Base-by-base conservation (phyloP, 2,329 filamentous ascomycete species). In the Alternaria sp. region DNA sequence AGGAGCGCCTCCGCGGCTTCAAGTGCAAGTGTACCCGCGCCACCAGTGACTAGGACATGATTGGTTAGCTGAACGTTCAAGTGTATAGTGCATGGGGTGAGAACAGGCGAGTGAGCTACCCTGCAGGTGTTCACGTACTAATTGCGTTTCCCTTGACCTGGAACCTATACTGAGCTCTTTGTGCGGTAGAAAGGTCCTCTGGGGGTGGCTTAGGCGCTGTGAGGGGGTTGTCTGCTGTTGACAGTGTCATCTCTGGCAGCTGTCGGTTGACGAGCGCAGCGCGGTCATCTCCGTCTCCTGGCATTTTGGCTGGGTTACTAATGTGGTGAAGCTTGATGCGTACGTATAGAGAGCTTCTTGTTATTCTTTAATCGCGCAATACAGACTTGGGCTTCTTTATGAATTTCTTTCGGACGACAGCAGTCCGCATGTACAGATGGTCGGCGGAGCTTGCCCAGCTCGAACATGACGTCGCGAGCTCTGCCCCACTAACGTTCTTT, bases 21-120 rank as follows among this genome's bases (percentile, higher is more conserved):
- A 8, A 89, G 81, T 7, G 87, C 89, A 0, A 91, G 80, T 11
- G 85, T 87, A 4, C 90, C 90, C 14, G 87, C 85, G 32, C 89
- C 89, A 18, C 89, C 89, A 0, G 89, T 91, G 12, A 91, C 83
- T 83, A 36, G 26, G 20, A 9, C 11, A 6, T 1, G 18, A 18
- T 53, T 24, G 63, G 62, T 58, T 51, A 42, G 42, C 3, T 20
- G 7, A 12, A 12, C 11, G 24, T 36, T 54, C 9, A 51, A 22
- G 39, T 2, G 39, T 12, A 3, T 5, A 24, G 32, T 49, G 32
- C 41, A 44, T 28, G 42, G 28, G 49, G 26, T 39, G 38, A n/a
- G 30, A 24, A 43, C 48, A 30, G 43, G 59, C 26, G 24, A 43
- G 42, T 20, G 51, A 58, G 49, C 66, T 66, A 62, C 64, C 67